A percentile compares a stretch with the other conserved stretches of the same genome.
These are phyloP conservation scores for Maudiozyma pseudohumilis DNA, from an alignment of 805 yeast species.

Conservation along the genomic window DNA sequence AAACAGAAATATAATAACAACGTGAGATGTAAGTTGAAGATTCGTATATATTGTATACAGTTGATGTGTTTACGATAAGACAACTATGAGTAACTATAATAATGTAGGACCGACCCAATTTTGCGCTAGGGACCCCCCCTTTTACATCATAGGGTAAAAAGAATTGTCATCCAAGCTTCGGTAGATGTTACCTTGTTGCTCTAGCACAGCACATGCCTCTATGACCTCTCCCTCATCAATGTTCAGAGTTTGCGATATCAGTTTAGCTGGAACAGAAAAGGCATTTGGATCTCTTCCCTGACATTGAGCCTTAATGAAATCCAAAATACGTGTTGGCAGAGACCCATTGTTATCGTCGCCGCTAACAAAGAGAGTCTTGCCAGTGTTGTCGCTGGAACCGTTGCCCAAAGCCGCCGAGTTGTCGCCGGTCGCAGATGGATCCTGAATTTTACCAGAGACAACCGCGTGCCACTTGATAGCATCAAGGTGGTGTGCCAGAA, in stretches of 20 bases:
- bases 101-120: too few relatives aligned
- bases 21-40: too few relatives aligned
- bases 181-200: constrained; percentile 61
- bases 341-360: constrained; percentile 24
- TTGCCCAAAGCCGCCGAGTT: neutral
- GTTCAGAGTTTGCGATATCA: constrained; percentile 48
- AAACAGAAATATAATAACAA: too few relatives aligned
- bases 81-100: too few relatives aligned
- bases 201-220: constrained; percentile 41
- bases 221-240: constrained; percentile 41
- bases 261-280: constrained; percentile 66
- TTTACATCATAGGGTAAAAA: constrained; percentile 35
- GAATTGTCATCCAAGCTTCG: constrained; percentile 59
- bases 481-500: constrained; percentile 55
- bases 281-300: constrained; percentile 39
- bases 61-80: too few relatives aligned
- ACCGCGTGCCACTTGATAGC: constrained; percentile 49
- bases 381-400: constrained; percentile 1
- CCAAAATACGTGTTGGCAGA: constrained; percentile 36
- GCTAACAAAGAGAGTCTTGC: constrained; percentile 35
- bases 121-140: too few relatives aligned
- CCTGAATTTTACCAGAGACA: constrained; percentile 39
- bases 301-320: constrained; percentile 40
- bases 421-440: constrained; percentile 6
- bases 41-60: too few relatives aligned